Evolutionary conservation across 192 early-diverging fungal genomes (phyloP).

Genomic region (Podila minutissima): DNA sequence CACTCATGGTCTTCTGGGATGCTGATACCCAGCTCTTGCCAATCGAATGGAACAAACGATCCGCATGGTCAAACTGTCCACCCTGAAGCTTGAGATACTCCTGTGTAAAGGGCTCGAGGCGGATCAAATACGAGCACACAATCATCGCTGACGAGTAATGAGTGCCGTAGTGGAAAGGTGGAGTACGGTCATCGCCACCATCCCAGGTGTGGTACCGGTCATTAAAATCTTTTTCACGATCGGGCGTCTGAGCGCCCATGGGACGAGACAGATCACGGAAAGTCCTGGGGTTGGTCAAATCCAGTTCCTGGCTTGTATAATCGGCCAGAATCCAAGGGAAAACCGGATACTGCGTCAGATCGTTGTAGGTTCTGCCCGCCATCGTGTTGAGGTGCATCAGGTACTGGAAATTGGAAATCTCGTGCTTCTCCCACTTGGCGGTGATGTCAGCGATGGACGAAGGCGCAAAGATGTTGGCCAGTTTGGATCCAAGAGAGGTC

Average conservation of each 20-base stretch:
- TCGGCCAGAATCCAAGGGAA: constrained; percentile 95
- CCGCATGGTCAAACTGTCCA: constrained; percentile 87
- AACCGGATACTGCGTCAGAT: constrained; percentile 96
- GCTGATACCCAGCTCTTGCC: constrained; percentile 80
- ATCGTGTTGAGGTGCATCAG: constrained; percentile 93
- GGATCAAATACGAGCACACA: constrained; percentile 88
- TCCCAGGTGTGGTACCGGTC: constrained; percentile 74
- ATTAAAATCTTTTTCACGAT: constrained; percentile 71
- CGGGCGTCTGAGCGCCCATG: constrained; percentile 85
- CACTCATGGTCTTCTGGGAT: constrained; percentile 75
- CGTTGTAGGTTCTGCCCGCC: constrained; percentile 85
- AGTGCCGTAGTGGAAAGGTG: constrained; percentile 94
- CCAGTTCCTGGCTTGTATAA: constrained; percentile 81
- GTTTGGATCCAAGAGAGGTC: constrained; percentile 54
- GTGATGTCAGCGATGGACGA: constrained; percentile 75
- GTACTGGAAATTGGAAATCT: constrained; percentile 97
- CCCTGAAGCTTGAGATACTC: constrained; percentile 81
- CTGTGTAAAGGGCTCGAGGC: constrained; percentile 91
- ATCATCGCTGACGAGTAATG: constrained; percentile 96
- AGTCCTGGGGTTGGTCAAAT: constrained; percentile 76
- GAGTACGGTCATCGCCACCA: constrained; percentile 54
- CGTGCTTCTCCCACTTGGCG: constrained; percentile 82
- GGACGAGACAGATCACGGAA: constrained; percentile 94
- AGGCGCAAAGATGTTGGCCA: constrained; percentile 71
- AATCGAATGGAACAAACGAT: constrained; percentile 82